Base-by-base conservation (phyloP, 768 basidiomycete species). In the Lentinula lateritia region DNA sequence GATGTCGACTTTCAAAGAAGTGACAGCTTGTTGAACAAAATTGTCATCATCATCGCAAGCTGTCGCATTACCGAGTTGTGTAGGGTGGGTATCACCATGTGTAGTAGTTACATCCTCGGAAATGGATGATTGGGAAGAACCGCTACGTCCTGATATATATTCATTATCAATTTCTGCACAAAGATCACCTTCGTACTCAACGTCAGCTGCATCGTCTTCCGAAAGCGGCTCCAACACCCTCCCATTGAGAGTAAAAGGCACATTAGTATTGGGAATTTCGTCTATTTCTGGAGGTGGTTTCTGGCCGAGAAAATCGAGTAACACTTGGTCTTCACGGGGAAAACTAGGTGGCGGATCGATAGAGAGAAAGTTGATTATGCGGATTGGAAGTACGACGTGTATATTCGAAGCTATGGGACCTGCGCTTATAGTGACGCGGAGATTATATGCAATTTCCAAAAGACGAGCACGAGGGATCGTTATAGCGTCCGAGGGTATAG, bases 331-430 rank as follows among this genome's bases (percentile, higher is more conserved):
- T 39, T 65, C 41, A 10, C 66, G 67, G 42, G 71, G 66, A 41
- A 65, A 68, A 45, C 70, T 75, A 41, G 87, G 87, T 12, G 88
- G 89, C 20, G 92, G 91, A 70, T 95, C 92, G 64, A 97, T 77
- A 12, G 93, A 95, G 34, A 94, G 73, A 73, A 92, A 91, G 69
- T 89, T 94, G 75, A 94, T 78, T 66, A 95, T 83, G 16, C 81
- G 80, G 65, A 94, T 75, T 0, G 94, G 94, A 8, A 95, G 71
- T 20, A 83, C 84, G 62, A 89, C 88, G 59, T 82, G 79, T 35
- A 93, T 76, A 59, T 90, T 87, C 9, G 88, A 77, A 2, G 81
- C 76, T 23, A 88, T 72, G 15, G 82, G 72, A 9, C 88, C 88
- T 6, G 83, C 78, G 65, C 80, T 82, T 42, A 89, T 72, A 5